These are phyloP conservation scores for Cercospora zeae-maydis DNA, from an alignment of 2,329 filamentous ascomycete genomes.

Conservation along the genomic window DNA sequence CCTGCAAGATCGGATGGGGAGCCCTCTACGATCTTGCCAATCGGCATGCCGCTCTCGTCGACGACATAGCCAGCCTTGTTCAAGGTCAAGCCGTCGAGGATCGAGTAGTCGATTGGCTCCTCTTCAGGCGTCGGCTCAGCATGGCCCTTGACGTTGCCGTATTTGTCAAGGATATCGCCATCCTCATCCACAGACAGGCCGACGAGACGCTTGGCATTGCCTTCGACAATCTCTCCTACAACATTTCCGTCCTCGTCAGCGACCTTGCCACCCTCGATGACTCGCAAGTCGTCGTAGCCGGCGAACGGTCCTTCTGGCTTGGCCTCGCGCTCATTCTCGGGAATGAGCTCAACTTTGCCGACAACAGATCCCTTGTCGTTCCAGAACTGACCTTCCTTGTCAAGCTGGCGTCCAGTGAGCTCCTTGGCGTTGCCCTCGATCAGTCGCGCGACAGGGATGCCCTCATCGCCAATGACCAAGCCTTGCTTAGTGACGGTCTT, in stretches of 20 bases:
- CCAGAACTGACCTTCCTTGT: slow-evolving; percentile 68
- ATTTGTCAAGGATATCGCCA: slow-evolving; percentile 76
- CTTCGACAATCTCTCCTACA: slow-evolving; percentile 53
- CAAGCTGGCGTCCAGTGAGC: slow-evolving; percentile 65
- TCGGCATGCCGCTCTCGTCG: slow-evolving; percentile 50
- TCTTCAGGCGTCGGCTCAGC: slow-evolving; percentile 54
- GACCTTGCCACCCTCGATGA: slow-evolving; percentile 48
- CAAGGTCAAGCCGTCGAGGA: slow-evolving; percentile 59
- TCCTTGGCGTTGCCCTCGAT: slow-evolving; percentile 63
- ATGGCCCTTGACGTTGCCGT: slow-evolving; percentile 57
- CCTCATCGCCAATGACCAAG: slow-evolving; percentile 50
- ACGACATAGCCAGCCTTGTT: slow-evolving; percentile 63
- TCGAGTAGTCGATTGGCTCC: slow-evolving; percentile 52
- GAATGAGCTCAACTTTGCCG: slow-evolving; percentile 64
- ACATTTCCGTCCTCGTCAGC: slow-evolving; percentile 51
- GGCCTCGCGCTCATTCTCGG: slow-evolving; percentile 58
- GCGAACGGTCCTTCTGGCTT: slow-evolving; percentile 52
- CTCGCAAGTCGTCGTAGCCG: slow-evolving; percentile 48
- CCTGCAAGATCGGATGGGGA: slow-evolving; percentile 56
- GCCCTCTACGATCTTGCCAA: slow-evolving; percentile 56
- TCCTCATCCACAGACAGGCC: slow-evolving; percentile 76
- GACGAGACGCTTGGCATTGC: slow-evolving; percentile 61
- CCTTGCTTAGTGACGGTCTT: slow-evolving; percentile 51
- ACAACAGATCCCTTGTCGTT: slow-evolving; percentile 70
- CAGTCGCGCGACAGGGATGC: slow-evolving; percentile 58